phyloP scores from a whole-genome alignment of 106 monocot species.

The Xerophyta viscosa region DNA sequence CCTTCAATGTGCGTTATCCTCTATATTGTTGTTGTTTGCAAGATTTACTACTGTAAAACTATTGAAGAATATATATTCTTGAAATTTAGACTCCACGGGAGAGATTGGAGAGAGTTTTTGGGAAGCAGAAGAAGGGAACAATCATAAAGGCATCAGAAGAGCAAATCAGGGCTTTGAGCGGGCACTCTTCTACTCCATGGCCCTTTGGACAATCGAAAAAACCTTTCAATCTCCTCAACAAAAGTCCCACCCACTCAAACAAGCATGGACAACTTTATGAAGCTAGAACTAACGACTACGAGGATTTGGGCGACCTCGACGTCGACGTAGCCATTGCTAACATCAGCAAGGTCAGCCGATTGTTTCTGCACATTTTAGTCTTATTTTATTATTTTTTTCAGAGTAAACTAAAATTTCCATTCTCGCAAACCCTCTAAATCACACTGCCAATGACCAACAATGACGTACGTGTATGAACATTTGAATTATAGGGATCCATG shows the following conservation, averaged over 20 bases:
- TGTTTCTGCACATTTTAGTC: too few relatives aligned
- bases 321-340: constrained; percentile 40
- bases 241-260: constrained; percentile 33
- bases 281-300: constrained; percentile 32
- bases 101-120: constrained; percentile 28
- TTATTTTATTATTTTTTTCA: too few relatives aligned
- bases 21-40: background rate
- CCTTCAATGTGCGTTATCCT: constrained; percentile 17
- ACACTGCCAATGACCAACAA: too few relatives aligned
- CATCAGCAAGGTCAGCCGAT: constrained; percentile 7
- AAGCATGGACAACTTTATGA: constrained; percentile 37
- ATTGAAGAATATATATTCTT: background rate
- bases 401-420: too few relatives aligned
- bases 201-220: constrained; percentile 19
- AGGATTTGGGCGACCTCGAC: constrained; percentile 34
- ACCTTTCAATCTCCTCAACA: constrained; percentile 41
- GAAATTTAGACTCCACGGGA: constrained; percentile 37
- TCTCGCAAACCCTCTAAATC: too few relatives aligned
- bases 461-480: too few relatives aligned
- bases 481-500: constrained; percentile 53
- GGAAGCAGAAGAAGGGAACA: constrained; percentile 21
- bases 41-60: background rate
- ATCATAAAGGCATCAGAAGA: constrained; percentile 47
- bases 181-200: background rate
- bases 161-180: constrained; percentile 36